Evolutionary conservation across 2,329 filamentous ascomycete species (phyloP), one percentile per base, ranked within the genome.

Genomic region (Myotisia sp.): DNA sequence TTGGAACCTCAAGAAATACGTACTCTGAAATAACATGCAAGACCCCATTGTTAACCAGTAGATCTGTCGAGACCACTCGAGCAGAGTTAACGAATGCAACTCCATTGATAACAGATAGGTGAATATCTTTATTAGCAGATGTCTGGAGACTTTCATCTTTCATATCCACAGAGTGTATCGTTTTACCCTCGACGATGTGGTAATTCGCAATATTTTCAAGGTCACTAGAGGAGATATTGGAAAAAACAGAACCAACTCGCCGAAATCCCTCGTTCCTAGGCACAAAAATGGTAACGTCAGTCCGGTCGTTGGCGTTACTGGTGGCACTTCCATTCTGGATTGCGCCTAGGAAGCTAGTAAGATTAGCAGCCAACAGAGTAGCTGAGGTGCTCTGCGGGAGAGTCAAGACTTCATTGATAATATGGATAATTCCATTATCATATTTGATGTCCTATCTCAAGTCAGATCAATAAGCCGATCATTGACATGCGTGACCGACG

Each of bases 181-280:
- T 62, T 6, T 60, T 61, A 29, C 64, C 65, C 29, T 62, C 60
- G 28, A 81, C 55, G 33, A 80, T 63, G 50, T 83, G 77, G 55
- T 82, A 82, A 17, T 63, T 55, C 21, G 81, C 60, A 33, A 80
- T 64, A 18, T 51, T 52, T 2, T 60, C 51, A 1, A 79, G 58
- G 9, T 70, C 52, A 3, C 62, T 51, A 0, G 53, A 9, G 5
- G 39, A 37, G n/a, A 40, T 37, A 28, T 40, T 42, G 5, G 35
- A 26, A 3, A 41, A 33, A 10, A 34, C 28, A n/a, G 39, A 38
- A 3, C 35, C 36, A 13, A 44, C 29, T 24, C 35, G 26, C 16
- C 27, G 29, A 22, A 42, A 44, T 20, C 36, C 39, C 18, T 42
- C 23, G 13, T 44, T 42, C 16, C 16, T 33, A 3, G 42, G 39